These are phyloP conservation scores for Hyphodiscus sp. DNA, from an alignment of 2,329 filamentous ascomycete species.

Conservation along the genomic window DNA sequence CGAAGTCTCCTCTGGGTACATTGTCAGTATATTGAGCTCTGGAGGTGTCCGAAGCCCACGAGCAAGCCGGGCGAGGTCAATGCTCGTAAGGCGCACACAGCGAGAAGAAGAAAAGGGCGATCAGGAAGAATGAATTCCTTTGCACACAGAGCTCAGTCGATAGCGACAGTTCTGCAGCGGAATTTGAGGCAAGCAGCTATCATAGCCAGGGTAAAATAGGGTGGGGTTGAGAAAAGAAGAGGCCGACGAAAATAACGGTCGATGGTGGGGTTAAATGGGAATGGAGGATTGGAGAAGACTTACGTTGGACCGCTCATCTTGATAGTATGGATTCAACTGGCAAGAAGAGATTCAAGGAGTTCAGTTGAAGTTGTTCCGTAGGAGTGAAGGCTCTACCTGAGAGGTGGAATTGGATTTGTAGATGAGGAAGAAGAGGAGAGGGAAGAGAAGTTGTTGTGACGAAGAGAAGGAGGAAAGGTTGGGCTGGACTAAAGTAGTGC, in stretches of 20 bases:
- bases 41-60: slow-evolving; percentile 37
- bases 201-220: too few relatives aligned
- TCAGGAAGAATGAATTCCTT: slow-evolving; percentile 18
- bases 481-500: neutral
- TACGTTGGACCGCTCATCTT: slow-evolving; percentile 46
- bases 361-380: neutral
- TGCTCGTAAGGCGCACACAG: slow-evolving; percentile 70
- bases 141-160: neutral
- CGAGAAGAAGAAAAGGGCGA: slow-evolving; percentile 29
- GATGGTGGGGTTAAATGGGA: slow-evolving; percentile 26
- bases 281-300: slow-evolving; percentile 38
- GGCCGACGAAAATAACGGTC: slow-evolving; percentile 13
- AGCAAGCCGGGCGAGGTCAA: slow-evolving; percentile 58
- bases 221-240: slow-evolving; percentile 7
- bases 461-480: neutral
- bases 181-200: neutral
- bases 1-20: slow-evolving; percentile 59
- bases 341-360: neutral
- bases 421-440: neutral
- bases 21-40: slow-evolving; percentile 22
- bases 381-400: neutral
- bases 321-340: slow-evolving; percentile 7
- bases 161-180: neutral
- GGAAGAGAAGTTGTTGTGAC: neutral
- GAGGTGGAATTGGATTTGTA: neutral